Evolutionary conservation across 2,329 filamentous ascomycete species (phyloP), one percentile per base, ranked within the genome.

Genomic region (Ophiocordyceps sinensis): DNA sequence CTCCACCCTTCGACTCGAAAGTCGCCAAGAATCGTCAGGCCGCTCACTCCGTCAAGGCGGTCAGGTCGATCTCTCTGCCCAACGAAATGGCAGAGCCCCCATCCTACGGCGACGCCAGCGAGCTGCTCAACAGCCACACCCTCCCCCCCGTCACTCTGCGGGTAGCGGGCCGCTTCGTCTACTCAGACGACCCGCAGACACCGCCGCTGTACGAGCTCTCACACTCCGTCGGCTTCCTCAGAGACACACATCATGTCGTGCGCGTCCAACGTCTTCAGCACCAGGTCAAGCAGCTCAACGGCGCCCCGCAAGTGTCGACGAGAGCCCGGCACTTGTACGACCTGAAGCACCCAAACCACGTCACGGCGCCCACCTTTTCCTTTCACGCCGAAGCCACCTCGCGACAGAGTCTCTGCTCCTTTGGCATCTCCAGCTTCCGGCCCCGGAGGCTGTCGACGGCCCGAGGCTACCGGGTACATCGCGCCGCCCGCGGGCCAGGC

Each of bases 121-220:
- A 37, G 3, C 28, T 37, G 38, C 38, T 28, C 30, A 26, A 41
- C 42, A 40, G 43, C 29, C 41, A 44, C 30, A 40, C 50, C 21
- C 44, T 56, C 12, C 53, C 52, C 21, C 60, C 59, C 15, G 51
- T 53, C 5, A 61, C 57, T 1, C 53, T 61, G 31, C 51, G 54
- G 40, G 46, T 58, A 14, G 51, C 51, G n/a, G 55, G 54, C 31
- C 56, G 57, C 41, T 57, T 61, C 50, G 50, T 63, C 44, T 53
- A 58, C 51, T 53, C 55, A 1, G 46, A 47, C 35, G 49, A 56
- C 15, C 44, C 51, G 3, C 41, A 50, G 17, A 49, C 52, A 14
- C 51, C 53, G 28, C 55, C 59, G 1, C 47, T 60, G 12, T 63
- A 61, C 45, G 59, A 63, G 34, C 53, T 61, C 42, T 61, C 60